phyloP scores from a whole-genome alignment of 2,329 filamentous ascomycete species.

The Hirsutella minnesotensis region DNA sequence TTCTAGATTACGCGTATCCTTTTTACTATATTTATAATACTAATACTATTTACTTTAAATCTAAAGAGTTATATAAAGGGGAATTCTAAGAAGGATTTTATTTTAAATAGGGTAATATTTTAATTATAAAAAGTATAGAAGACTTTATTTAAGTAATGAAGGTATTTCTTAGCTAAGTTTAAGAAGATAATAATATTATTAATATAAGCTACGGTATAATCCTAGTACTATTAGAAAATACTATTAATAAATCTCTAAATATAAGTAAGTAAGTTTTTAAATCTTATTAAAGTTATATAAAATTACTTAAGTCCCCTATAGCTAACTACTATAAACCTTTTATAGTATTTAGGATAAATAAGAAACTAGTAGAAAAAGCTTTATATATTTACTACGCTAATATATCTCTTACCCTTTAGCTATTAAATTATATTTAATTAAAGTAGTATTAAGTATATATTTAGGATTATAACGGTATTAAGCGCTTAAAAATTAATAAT shows the following conservation, averaged over 20 bases:
- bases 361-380: background rate
- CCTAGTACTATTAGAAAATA: background rate
- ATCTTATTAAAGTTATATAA: background rate
- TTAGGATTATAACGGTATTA: background rate
- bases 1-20: no score
- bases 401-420: background rate
- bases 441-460: background rate
- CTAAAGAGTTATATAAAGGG: background rate
- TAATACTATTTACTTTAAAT: background rate
- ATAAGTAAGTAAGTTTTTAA: background rate
- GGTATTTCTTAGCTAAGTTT: background rate
- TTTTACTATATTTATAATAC: background rate
- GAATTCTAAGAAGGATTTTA: no score
- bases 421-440: background rate
- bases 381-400: background rate
- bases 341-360: background rate
- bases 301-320: background rate
- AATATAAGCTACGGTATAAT: background rate
- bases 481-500: background rate
- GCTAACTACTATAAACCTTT: background rate
- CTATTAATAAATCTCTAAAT: background rate
- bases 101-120: background rate
- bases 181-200: background rate
- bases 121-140: background rate
- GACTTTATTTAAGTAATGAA: background rate